Conservation (phyloP, 345 rosid genomes). For the Ceriops decandra region DNA sequence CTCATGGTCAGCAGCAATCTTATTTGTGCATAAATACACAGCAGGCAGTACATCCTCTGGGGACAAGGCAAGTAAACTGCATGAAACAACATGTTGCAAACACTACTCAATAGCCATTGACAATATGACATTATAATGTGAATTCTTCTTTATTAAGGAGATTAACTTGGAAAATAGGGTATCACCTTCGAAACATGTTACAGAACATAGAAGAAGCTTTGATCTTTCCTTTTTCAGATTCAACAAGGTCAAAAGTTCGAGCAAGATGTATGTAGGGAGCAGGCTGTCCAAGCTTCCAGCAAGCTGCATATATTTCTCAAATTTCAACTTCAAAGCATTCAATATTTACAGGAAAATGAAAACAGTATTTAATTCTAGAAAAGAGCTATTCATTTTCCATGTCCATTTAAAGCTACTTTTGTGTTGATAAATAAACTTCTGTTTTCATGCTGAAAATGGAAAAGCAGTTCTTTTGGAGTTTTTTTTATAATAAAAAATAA, state of each 20-base stretch:
- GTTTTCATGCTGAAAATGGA: neutral
- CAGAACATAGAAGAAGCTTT: conserved; percentile 83
- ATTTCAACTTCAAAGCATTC: conserved; percentile 9
- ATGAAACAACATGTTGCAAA: conserved; percentile 15
- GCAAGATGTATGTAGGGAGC: conserved; percentile 88
- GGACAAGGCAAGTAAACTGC: conserved; percentile 82
- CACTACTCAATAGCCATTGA: conserved; percentile 13
- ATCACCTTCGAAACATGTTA: conserved; percentile 93
- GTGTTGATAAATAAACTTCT: neutral
- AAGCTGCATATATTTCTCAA: conserved; percentile 49
- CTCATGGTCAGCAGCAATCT: conserved; percentile 84
- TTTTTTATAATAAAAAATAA: no score
- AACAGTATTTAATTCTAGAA: neutral
- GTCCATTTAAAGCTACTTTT: no score
- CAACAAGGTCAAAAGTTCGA: conserved; percentile 74
- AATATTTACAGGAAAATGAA: neutral
- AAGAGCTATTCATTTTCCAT: neutral
- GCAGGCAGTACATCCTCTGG: conserved; percentile 85
- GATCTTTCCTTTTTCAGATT: conserved; percentile 77
- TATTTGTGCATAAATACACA: conserved; percentile 79
- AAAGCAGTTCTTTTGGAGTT: neutral
- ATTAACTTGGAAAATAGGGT: conserved; percentile 3
- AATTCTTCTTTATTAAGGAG: conserved; percentile 5
- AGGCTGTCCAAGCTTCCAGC: conserved; percentile 73
- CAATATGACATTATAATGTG: neutral